These are phyloP conservation scores for Paramecium sexaurelia DNA, from an alignment of 73 alveolate genomes.

Conservation along the genomic window DNA sequence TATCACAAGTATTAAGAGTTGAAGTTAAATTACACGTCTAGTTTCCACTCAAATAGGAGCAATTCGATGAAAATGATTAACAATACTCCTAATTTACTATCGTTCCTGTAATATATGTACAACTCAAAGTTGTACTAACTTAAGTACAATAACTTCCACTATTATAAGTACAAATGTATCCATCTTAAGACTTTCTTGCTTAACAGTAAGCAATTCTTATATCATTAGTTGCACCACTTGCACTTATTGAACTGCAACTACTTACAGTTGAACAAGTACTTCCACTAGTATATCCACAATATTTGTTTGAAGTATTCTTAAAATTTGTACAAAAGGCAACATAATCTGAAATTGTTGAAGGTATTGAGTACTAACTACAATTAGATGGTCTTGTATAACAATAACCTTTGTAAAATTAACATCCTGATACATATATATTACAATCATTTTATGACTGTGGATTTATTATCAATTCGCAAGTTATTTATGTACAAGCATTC, in stretches of 20 bases:
- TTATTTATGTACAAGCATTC: neutral
- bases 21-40: neutral
- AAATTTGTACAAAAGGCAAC: neutral
- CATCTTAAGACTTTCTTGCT: neutral
- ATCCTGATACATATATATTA: neutral
- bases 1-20: neutral
- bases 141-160: neutral
- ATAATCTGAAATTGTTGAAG: neutral
- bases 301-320: neutral
- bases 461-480: neutral
- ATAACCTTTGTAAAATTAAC: neutral
- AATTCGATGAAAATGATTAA: neutral
- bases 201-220: neutral
- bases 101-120: neutral
- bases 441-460: neutral
- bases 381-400: neutral
- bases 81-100: neutral
- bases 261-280: neutral
- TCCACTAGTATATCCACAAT: neutral
- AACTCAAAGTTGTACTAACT: neutral
- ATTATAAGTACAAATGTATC: neutral
- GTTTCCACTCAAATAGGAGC: neutral
- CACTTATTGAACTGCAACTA: neutral
- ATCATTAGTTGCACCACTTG: neutral
- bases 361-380: neutral